These are phyloP conservation scores for Tieghemostelium lacteum DNA, from an alignment of 78 protist species.

Conservation along the genomic window DNA sequence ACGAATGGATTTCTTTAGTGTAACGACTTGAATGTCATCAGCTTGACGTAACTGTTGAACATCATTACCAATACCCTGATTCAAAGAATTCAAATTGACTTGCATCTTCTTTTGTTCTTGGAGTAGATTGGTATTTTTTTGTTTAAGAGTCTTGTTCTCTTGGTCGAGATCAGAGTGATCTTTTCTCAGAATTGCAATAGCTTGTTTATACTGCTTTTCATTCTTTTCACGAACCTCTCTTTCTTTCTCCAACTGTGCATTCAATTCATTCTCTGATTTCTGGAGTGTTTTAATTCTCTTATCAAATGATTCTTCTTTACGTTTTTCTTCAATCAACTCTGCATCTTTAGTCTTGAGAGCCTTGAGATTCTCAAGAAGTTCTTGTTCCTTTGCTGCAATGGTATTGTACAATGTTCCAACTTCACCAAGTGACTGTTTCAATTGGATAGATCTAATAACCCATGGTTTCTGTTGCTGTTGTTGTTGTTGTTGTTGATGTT, in stretches of 20 bases:
- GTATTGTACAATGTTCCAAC: conserved; percentile 36
- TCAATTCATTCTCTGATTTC: conserved; percentile 45
- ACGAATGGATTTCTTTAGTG: conserved; percentile 30
- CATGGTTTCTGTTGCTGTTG: conserved; percentile 18
- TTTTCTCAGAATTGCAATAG: conserved; percentile 15
- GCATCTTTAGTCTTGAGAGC: conserved; percentile 46
- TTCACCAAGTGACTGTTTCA: conserved; percentile 41
- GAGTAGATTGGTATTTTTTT: background rate
- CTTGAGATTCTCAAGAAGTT: conserved; percentile 49
- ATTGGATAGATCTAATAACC: conserved; percentile 20
- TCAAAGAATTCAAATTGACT: background rate
- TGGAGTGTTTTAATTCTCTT: conserved; percentile 66
- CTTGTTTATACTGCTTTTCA: conserved; percentile 56
- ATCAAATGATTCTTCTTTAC: conserved; percentile 79
- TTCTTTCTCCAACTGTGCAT: conserved; percentile 24
- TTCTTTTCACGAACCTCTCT: conserved; percentile 28
- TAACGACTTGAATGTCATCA: conserved; percentile 20
- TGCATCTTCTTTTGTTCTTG: conserved; percentile 27
- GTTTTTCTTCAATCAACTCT: conserved; percentile 61
- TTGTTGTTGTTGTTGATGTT: background rate
- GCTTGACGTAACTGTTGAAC: conserved; percentile 1
- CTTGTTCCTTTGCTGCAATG: conserved; percentile 32
- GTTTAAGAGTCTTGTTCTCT: conserved; percentile 19
- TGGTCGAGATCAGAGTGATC: conserved; percentile 24
- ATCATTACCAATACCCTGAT: background rate